Evolutionary conservation across 2,329 filamentous ascomycete species (phyloP).

Genomic region (Blastomyces emzantsi): DNA sequence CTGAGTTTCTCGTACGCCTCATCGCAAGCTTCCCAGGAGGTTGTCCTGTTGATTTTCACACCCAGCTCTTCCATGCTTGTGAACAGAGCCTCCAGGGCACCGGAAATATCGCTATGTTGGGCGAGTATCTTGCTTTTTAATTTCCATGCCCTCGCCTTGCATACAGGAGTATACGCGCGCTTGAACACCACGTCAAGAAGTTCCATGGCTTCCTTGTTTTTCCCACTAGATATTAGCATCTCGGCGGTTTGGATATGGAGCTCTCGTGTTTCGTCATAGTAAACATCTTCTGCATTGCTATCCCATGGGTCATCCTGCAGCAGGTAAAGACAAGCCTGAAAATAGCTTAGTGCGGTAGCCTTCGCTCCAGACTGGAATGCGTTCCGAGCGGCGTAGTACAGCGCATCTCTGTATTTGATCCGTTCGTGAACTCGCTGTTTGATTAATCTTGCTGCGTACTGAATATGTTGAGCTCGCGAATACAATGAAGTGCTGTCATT

Average conservation of each 20-base stretch:
- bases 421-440: conserved; percentile 54
- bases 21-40: conserved; percentile 70
- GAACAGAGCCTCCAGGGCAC: conserved; percentile 61
- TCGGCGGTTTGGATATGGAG: conserved; percentile 73
- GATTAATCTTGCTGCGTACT: conserved; percentile 66
- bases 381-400: conserved; percentile 68
- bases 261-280: conserved; percentile 76
- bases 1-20: conserved; percentile 57
- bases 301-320: conserved; percentile 73
- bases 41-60: conserved; percentile 55
- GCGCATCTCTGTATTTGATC: conserved; percentile 60
- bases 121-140: conserved; percentile 71
- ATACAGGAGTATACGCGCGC: conserved; percentile 61
- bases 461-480: conserved; percentile 71
- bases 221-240: conserved; percentile 69
- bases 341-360: conserved; percentile 74
- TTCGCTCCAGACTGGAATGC: conserved; percentile 76
- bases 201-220: conserved; percentile 56
- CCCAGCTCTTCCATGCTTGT: conserved; percentile 62
- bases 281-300: conserved; percentile 58
- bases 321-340: conserved; percentile 64
- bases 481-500: conserved; percentile 57
- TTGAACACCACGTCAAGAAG: conserved; percentile 62
- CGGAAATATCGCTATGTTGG: conserved; percentile 60
- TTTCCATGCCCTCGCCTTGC: conserved; percentile 77